phyloP scores from a whole-genome alignment of 2,329 filamentous ascomycete species.

The Stachybotrys chlorohalonatus region DNA sequence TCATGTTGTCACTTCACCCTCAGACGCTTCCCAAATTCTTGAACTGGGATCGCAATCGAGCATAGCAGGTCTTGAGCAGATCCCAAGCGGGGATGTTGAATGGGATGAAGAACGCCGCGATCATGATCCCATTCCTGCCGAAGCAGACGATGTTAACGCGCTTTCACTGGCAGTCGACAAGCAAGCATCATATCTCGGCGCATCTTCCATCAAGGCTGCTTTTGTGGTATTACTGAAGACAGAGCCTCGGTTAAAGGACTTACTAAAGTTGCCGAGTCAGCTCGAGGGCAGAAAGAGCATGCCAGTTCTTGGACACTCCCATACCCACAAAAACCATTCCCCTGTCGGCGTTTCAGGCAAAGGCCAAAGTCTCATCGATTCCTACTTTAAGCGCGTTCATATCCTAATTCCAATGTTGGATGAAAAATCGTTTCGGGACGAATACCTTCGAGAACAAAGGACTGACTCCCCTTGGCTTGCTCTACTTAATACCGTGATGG shows the following conservation, averaged over 20 bases:
- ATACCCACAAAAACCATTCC: conserved; percentile 35
- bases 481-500: conserved; percentile 67
- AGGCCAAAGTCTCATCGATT: conserved; percentile 60
- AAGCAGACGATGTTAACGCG: conserved; percentile 41
- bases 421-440: conserved; percentile 50
- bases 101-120: conserved; percentile 56
- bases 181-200: conserved; percentile 57
- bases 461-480: conserved; percentile 63
- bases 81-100: conserved; percentile 54
- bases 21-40: conserved; percentile 36
- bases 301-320: conserved; percentile 20
- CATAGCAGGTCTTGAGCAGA: conserved; percentile 53
- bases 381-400: conserved; percentile 68
- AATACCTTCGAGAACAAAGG: conserved; percentile 29
- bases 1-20: conserved; percentile 39
- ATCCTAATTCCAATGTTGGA: conserved; percentile 67
- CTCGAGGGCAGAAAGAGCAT: conserved; percentile 30
- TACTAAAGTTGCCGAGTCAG: conserved; percentile 35
- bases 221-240: conserved; percentile 60
- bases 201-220: conserved; percentile 66
- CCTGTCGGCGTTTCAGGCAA: conserved; percentile 51
- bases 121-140: conserved; percentile 45
- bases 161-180: conserved; percentile 52
- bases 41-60: conserved; percentile 29
- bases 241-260: conserved; percentile 35